Base-by-base conservation (phyloP, 208 protist species). In the Sergeia podlipaevii region DNA sequence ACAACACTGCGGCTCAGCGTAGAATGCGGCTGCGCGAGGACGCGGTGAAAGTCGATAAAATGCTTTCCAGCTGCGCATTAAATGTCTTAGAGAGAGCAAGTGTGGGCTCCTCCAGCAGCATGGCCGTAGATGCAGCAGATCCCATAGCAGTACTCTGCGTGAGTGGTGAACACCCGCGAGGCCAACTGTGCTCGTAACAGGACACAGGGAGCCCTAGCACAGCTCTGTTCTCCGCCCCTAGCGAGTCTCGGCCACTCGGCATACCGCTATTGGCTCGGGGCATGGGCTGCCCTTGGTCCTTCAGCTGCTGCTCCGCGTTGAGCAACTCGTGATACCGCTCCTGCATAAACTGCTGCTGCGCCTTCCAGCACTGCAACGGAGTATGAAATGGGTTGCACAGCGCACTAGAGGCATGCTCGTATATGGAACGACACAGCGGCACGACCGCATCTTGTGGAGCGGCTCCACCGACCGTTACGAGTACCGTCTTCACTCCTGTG, bases 361-460 rank as follows among this genome's bases (percentile, higher is more conserved):
- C 74, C 24, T 69, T 56, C 47, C 60, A 75, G 43, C 59, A 63
- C 42, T 74, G 68, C 21, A 41, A 21, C 8, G 74, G 66, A 13
- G 74, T 74, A 33, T 65, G 72, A 50, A 94, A 89, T 8, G 87
- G 87, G 46, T 91, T 91, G 65, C 87, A 91, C 42, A 94, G 44
- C 1, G 74, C 71, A 0, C 65, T 63, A 2, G 80, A 87, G 15
- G 83, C 75, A 26, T 55, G 70, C 61, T 94, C 87, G 65, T 91
- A 91, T 1, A 88, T 57, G 18, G 80, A 47, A 11, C 87, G 77
- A 63, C 82, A 89, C 4, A 94, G 55, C n/a, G 87, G 87, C 62
- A 89, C 52, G 48, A 94, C 74, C 39, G 87, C 87, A 54, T 94
- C 87, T 3, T 70, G 39, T 4, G 81, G 78, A 3, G 77, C 74